phyloP scores from a whole-genome alignment of 169 alveolate genomes.

The Babesia ovis region DNA sequence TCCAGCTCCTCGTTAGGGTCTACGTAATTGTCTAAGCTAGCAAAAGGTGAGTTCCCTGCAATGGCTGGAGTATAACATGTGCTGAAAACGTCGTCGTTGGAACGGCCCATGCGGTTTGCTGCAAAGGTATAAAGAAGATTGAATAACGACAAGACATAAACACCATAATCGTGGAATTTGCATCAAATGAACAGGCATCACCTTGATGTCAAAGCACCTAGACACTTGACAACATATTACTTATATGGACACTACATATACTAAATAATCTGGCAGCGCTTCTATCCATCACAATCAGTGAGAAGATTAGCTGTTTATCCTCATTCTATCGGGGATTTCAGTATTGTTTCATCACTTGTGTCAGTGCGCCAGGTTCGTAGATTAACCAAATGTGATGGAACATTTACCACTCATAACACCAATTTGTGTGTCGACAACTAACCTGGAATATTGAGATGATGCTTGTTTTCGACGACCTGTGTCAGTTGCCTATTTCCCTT shows the following conservation, averaged over 20 bases:
- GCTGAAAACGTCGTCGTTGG: neutral
- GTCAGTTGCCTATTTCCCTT: neutral
- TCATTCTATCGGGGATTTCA: constrained; percentile 11
- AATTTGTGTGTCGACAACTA: neutral
- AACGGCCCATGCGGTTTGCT: neutral
- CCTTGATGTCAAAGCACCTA: too few relatives aligned
- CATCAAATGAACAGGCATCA: too few relatives aligned
- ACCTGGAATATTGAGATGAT: constrained; percentile 4
- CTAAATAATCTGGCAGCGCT: too few relatives aligned
- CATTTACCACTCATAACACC: too few relatives aligned
- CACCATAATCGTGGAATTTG: too few relatives aligned
- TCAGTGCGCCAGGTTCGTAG: neutral
- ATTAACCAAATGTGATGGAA: too few relatives aligned
- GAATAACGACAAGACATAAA: too few relatives aligned
- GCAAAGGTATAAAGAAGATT: too few relatives aligned
- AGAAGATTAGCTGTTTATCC: constrained; percentile 50
- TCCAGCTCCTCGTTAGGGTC: neutral
- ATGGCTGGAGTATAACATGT: neutral
- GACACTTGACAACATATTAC: too few relatives aligned
- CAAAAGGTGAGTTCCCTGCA: constrained; percentile 1
- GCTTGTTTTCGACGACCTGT: neutral
- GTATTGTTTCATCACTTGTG: constrained; percentile 9
- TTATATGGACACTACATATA: neutral
- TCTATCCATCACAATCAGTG: constrained; percentile 31
- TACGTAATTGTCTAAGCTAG: neutral